Percentiles rank a stretch among this genome's conserved stretches.
Conservation (phyloP, 129 eudicot species). For the Saposhnikovia divaricata region DNA sequence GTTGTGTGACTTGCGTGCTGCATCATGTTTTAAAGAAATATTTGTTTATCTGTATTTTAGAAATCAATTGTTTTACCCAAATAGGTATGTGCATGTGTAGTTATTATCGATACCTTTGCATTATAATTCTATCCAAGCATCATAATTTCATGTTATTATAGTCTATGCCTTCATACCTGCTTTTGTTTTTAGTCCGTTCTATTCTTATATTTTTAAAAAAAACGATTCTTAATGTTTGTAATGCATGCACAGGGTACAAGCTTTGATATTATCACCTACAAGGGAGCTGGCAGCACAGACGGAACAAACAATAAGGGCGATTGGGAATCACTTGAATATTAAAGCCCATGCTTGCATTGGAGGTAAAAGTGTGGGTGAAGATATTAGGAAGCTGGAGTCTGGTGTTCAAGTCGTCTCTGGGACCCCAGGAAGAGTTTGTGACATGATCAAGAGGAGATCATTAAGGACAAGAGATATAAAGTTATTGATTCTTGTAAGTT, state of each 20-base stretch:
- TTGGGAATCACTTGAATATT: constrained; percentile 69
- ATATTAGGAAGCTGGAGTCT: constrained; percentile 69
- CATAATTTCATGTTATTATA: no score
- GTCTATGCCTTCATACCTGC: background rate
- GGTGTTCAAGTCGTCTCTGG: constrained; percentile 98
- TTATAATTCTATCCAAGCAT: background rate
- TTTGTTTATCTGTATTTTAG: background rate
- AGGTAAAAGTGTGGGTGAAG: constrained; percentile 96
- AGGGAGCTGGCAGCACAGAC: constrained; percentile 95
- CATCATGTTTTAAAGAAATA: background rate
- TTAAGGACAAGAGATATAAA: constrained; percentile 79
- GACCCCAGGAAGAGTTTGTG: constrained; percentile 95
- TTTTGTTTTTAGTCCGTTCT: background rate
- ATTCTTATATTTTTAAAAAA: background rate
- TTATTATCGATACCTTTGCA: background rate
- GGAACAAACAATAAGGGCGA: constrained; percentile 64
- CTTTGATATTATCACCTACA: constrained; percentile 88
- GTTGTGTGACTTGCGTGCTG: background rate
- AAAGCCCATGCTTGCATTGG: constrained; percentile 97
- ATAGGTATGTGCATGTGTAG: background rate
- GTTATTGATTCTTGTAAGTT: constrained; percentile 69
- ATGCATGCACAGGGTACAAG: constrained; percentile 62
- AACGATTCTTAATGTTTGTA: background rate
- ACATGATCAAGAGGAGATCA: constrained; percentile 93
- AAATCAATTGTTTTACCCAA: background rate